Base-by-base conservation (phyloP, 2,329 filamentous ascomycete genomes). In the Trichoderma citrinoviride region DNA sequence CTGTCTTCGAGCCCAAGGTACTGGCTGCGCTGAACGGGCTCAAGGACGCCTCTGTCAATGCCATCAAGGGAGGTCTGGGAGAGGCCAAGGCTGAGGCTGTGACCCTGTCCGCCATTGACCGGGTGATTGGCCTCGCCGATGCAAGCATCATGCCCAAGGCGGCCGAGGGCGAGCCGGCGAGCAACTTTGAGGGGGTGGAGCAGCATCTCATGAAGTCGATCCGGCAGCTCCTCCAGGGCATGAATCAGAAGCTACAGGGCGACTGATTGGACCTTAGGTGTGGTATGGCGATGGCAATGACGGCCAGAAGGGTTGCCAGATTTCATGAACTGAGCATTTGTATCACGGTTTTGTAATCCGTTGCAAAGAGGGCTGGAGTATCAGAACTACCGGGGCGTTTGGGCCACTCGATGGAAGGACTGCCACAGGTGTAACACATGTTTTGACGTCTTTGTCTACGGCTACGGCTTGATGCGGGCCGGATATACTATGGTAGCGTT, bases 91-190 rank as follows among this genome's bases (percentile, higher is more conserved):
- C 81, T 14, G 81, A 84, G 68, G 77, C 77, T 12, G 74, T 84
- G 40, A 75, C 82, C 0, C 71, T 84, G 37, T 83, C 81, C 2
- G 81, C 82, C 14, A 81, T 84, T 53, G 79, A 84, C 67, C 81
- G 81, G 23, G 80, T 81, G 2, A 73, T 84, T 7, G 82, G 81
- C 3, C 76, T 84, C 19, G 77, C 80, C 3, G 76, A 80, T 40
- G 75, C 76, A 5, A 83, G 79, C 67, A 77, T 80, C 27, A 72
- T 78, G 21, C 72, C 76, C 2, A 75, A 74, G 5, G 69, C 71
- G 5, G 71, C 68, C 5, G 76, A 77, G 50, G 73, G 73, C n/a
- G 73, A 77, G 61, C 66, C 70, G 23, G 70, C 67, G 7, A 72
- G 72, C 40, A 75, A 75, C 58, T 74, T 79, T 56, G 78, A 79